phyloP scores from a whole-genome alignment of 208 protist species.

The Leishmania tarentolae region DNA sequence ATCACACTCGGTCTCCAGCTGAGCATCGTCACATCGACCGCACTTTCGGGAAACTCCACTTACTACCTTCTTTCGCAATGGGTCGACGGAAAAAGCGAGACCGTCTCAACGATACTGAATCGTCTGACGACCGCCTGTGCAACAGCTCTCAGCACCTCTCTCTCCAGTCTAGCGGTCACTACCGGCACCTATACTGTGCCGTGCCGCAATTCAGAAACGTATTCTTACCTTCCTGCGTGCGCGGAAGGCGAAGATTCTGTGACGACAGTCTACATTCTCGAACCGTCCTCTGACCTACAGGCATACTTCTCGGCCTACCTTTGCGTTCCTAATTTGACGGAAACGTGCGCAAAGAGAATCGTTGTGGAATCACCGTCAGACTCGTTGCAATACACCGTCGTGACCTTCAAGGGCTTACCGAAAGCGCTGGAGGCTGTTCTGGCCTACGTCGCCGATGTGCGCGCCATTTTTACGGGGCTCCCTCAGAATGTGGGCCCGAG shows the following conservation, averaged over 20 bases:
- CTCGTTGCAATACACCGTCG: conserved; percentile 17
- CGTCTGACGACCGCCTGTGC: conserved; percentile 13
- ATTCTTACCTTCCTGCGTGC: conserved; percentile 50
- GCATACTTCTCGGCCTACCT: conserved; percentile 18
- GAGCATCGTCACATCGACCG: conserved; percentile 21
- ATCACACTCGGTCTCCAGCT: conserved; percentile 46
- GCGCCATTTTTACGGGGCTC: conserved; percentile 16
- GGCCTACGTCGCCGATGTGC: conserved; percentile 44
- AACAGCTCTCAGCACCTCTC: conserved; percentile 19
- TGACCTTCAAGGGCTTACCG: conserved; percentile 40
- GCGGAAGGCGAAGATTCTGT: conserved; percentile 9
- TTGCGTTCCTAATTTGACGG: background rate
- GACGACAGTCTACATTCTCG: conserved; percentile 35
- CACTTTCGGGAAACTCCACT: conserved; percentile 23
- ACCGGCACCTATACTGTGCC: conserved; percentile 39
- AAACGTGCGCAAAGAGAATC: conserved; percentile 13
- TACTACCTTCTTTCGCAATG: conserved; percentile 41
- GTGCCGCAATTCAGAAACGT: conserved; percentile 39
- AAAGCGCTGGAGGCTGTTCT: conserved; percentile 52
- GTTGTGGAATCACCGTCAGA: conserved; percentile 9
- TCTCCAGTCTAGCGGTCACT: conserved; percentile 26
- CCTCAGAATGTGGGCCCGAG: conserved; percentile 6
- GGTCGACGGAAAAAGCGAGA: conserved; percentile 18
- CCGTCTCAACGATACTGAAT: conserved; percentile 7
- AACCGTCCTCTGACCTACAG: conserved; percentile 19